Percentiles rank a stretch among this genome's conserved stretches.
Conservation (phyloP, 176 grass and related monocot species). For the Ensete glaucum region DNA sequence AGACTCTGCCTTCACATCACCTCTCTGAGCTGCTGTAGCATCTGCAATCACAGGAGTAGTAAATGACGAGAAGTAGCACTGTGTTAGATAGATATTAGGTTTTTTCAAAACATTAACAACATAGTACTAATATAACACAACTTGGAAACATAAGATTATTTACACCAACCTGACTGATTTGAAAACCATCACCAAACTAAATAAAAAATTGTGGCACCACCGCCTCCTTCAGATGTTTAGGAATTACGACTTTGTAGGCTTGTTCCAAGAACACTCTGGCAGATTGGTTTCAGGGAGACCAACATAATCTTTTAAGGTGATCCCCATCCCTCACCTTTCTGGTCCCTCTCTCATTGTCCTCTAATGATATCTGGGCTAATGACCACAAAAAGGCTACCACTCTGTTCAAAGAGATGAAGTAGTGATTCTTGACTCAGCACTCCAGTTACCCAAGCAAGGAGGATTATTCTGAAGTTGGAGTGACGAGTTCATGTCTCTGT, state of each 20-base stretch:
- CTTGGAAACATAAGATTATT: background rate
- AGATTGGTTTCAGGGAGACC: background rate
- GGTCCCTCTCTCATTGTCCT: background rate
- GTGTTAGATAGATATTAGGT: background rate
- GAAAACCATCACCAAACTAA: background rate
- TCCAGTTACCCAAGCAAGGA: background rate
- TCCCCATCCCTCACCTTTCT: background rate
- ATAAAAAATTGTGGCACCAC: background rate
- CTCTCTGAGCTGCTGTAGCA: background rate
- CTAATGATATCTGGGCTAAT: background rate
- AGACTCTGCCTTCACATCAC: constrained; percentile 13
- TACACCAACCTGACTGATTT: background rate
- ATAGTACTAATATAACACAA: background rate
- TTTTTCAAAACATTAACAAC: constrained; percentile 8
- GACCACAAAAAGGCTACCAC: background rate
- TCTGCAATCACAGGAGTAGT: constrained; percentile 24
- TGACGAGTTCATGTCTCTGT: background rate
- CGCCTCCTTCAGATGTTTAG: background rate
- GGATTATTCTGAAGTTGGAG: background rate
- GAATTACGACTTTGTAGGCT: background rate
- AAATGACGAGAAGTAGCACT: background rate
- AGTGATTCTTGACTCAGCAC: background rate
- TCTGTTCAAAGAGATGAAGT: background rate
- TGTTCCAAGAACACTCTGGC: background rate
- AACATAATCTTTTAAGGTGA: background rate